Evolutionary conservation across 1,284 basidiomycete species (phyloP).

Genomic region (Cryptococcus sp.): DNA sequence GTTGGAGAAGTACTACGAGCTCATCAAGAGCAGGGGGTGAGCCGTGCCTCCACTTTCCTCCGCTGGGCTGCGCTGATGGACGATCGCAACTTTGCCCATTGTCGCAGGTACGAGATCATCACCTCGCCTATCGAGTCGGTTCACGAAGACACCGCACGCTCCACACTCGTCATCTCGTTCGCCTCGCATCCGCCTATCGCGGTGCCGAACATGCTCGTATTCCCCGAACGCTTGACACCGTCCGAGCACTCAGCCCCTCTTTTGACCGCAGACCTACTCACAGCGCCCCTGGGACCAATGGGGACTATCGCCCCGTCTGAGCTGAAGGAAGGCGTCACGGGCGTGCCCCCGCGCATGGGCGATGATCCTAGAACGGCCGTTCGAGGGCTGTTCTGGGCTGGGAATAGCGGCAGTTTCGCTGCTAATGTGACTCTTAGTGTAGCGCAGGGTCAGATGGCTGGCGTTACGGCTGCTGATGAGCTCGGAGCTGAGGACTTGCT

Average conservation of each 20-base stretch:
- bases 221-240: conserved; percentile 23
- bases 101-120: conserved; percentile 20
- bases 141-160: neutral
- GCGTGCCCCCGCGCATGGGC: conserved; percentile 28
- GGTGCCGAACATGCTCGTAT: conserved; percentile 25
- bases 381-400: conserved; percentile 37
- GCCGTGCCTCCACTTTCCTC: conserved; percentile 1
- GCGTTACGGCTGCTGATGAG: conserved; percentile 23
- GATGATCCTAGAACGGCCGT: conserved; percentile 31
- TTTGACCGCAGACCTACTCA: conserved; percentile 9
- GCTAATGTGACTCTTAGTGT: conserved; percentile 29
- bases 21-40: conserved; percentile 25
- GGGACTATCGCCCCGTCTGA: conserved; percentile 15
- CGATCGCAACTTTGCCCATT: neutral
- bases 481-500: conserved; percentile 30
- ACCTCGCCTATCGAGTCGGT: conserved; percentile 18
- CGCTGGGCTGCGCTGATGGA: neutral
- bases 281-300: conserved; percentile 7
- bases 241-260: conserved; percentile 11
- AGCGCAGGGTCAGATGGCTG: conserved; percentile 33
- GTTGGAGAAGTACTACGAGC: conserved; percentile 10
- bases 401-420: conserved; percentile 27
- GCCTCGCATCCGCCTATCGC: conserved; percentile 9
- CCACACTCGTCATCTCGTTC: conserved; percentile 16
- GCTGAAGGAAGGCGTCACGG: neutral